A percentile compares a stretch with the other conserved stretches of the same genome.
Evolutionary conservation across 1,139 yeast species (phyloP).

Genomic region (Spathaspora sp.): DNA sequence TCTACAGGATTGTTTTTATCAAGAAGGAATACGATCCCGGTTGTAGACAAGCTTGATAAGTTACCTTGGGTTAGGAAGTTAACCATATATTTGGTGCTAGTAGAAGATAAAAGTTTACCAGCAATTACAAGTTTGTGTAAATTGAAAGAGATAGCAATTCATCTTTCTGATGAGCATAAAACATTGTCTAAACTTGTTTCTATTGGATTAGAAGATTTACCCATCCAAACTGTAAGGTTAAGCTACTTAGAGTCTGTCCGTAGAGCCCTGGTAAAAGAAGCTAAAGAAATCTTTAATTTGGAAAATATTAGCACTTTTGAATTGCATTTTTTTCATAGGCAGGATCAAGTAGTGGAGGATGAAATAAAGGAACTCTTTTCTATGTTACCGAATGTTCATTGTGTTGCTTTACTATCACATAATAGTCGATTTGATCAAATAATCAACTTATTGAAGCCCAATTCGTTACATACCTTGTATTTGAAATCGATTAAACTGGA

Average conservation of each 20-base stretch:
- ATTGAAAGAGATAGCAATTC: not conserved
- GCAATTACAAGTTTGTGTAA: not conserved
- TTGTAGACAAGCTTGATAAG: not conserved
- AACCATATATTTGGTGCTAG: not conserved
- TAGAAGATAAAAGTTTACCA: not conserved
- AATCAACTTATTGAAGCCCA: too few relatives aligned
- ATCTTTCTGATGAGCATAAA: not conserved
- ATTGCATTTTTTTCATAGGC: not conserved
- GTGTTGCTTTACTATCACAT: not conserved
- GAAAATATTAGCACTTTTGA: not conserved
- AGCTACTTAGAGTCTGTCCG: not conserved
- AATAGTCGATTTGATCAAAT: too few relatives aligned
- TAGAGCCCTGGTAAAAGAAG: not conserved
- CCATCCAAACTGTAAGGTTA: not conserved
- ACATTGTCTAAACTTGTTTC: not conserved
- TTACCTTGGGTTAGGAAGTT: not conserved
- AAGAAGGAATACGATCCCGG: not conserved
- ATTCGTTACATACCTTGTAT: too few relatives aligned
- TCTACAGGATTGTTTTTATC: not conserved
- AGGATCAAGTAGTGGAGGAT: not conserved
- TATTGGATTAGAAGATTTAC: not conserved
- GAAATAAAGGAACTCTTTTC: not conserved
- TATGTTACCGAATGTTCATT: not conserved
- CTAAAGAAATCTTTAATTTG: not conserved
- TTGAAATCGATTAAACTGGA: too few relatives aligned